Base-by-base conservation (phyloP, 805 yeast genomes). In the Candida maris region DNA sequence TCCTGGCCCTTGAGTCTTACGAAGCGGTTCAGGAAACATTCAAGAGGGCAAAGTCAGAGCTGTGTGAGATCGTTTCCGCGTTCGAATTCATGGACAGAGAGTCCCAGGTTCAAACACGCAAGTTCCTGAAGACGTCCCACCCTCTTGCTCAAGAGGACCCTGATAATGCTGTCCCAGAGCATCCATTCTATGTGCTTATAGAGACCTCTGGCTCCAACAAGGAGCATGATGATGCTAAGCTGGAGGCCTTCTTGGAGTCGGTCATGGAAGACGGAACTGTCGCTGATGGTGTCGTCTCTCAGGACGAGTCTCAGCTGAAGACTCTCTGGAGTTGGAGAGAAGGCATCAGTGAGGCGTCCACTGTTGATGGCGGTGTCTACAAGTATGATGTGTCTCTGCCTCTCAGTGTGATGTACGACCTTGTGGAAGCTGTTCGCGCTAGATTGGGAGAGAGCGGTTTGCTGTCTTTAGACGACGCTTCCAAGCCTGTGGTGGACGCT, bases 321-420 rank as follows among this genome's bases (percentile, higher is more conserved):
- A 79, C 78, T 38, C 71, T 93, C 51, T 93, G 98, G 98, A 68
- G 79, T 22, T 93, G 97, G 97, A 80, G 98, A 66, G 98, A 93
- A 64, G 74, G 82, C 44, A 78, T 91, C 45, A 87, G 96, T 27
- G 98, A 93, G 65, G 89, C 96, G 5, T 73, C 85, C 5, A 82
- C 85, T 34, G 71, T 75, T 42, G 79, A 71, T 24, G 97, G 98
- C 35, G 98, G 97, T 50, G 97, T 91, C 35, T 93, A 91, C 70
- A 93, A 93, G 66, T 93, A 93, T 57, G 98, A 93, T 52, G 96
- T 93, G 25, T 88, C 97, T 3, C 67, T 93, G 41, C 97, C 97
- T 23, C 71, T 93, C 46, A 68, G 74, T 15, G 85, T 79, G 35
- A 70, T 93, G 64, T 93, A 88, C 57, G 81, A 81, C 9, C 67